A percentile compares a stretch with the other conserved stretches of the same genome.
Conservation (phyloP, 2,329 filamentous ascomycete genomes). For the Fusarium avenaceum region DNA sequence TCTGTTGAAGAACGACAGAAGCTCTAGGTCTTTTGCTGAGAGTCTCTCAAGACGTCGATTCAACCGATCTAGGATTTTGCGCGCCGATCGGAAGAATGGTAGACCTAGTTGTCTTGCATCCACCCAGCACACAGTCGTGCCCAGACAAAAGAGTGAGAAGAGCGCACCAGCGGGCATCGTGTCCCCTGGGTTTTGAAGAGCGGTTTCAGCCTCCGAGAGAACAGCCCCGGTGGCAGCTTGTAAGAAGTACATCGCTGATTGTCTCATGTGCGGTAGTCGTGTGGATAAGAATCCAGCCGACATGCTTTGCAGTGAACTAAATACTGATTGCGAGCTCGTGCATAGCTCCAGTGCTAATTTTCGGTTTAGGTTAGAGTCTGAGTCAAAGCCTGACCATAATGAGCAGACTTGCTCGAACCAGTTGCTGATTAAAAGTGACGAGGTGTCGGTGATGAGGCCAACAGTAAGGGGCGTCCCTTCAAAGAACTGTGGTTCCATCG, state of each 20-base stretch:
- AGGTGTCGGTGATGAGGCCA: constrained; percentile 49
- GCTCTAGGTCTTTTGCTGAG: constrained; percentile 45
- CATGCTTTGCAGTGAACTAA: constrained; percentile 58
- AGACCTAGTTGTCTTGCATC: constrained; percentile 53
- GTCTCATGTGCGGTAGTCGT: constrained; percentile 54
- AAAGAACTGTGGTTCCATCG: constrained; percentile 28
- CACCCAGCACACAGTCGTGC: constrained; percentile 58
- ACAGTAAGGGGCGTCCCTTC: constrained; percentile 33
- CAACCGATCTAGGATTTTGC: constrained; percentile 46
- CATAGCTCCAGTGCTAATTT: constrained; percentile 56
- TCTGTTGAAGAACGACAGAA: constrained; percentile 56
- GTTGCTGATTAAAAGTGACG: constrained; percentile 53
- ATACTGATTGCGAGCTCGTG: constrained; percentile 55
- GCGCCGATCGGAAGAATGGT: constrained; percentile 53
- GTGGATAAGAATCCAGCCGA: constrained; percentile 56
- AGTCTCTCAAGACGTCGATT: constrained; percentile 37
- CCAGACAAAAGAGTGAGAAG: constrained; percentile 57
- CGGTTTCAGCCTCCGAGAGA: constrained; percentile 52
- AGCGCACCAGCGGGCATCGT: constrained; percentile 54
- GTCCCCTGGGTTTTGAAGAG: constrained; percentile 41
- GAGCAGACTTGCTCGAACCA: constrained; percentile 60
- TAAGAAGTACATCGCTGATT: constrained; percentile 53
- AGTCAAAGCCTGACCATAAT: constrained; percentile 59
- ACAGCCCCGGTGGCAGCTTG: constrained; percentile 53
- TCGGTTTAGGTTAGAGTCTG: constrained; percentile 56